Evolutionary conservation across 805 yeast genomes (phyloP), one percentile per base, ranked within the genome.

Genomic region (Hanseniaspora lachancei): DNA sequence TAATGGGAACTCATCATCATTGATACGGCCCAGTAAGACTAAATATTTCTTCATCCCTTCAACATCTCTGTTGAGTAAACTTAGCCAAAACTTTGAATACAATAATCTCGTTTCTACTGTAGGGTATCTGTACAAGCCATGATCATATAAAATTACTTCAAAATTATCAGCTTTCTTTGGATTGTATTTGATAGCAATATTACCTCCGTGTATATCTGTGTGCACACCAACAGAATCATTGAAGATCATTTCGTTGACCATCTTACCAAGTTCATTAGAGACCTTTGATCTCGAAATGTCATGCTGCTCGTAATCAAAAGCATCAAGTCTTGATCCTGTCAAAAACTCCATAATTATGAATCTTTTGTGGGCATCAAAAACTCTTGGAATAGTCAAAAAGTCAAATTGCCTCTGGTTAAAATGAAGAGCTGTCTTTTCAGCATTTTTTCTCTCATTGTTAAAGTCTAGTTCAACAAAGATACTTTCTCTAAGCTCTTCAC

Each of bases 191-290:
- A 93, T 87, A 0, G 97, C 96, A 58, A 93, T 72, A 64, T 93
- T 93, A 0, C 99, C 99, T 12, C 95, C 96, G 67, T 93, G 99
- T 1, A 98, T 98, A 67, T 93, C 99, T 71, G 98, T 93, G 67
- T 93, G 99, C 44, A 93, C 78, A 0, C 91, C 87, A 23, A 88
- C 95, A 29, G 81, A 82, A 0, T 96, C 95, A 2, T 95, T 84
- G 72, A 93, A 93, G 42, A 93, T 88, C 99, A 93, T 93, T 64
- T 81, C 82, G 71, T 91, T 87, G 73, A 93, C 93, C 32, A 88
- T 82, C 62, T 91, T 96, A 0, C 96, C 81, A 40, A 93, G 73
- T 66, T 97, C 91, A 7, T 82, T 71, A 2, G 95, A 82, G 9
- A 93, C 95, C 59, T 86, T 85, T 0, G 83, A 77, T 24, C 95